phyloP scores from a whole-genome alignment of 768 basidiomycete genomes.

The Rhodotorula sphaerocarpa region DNA sequence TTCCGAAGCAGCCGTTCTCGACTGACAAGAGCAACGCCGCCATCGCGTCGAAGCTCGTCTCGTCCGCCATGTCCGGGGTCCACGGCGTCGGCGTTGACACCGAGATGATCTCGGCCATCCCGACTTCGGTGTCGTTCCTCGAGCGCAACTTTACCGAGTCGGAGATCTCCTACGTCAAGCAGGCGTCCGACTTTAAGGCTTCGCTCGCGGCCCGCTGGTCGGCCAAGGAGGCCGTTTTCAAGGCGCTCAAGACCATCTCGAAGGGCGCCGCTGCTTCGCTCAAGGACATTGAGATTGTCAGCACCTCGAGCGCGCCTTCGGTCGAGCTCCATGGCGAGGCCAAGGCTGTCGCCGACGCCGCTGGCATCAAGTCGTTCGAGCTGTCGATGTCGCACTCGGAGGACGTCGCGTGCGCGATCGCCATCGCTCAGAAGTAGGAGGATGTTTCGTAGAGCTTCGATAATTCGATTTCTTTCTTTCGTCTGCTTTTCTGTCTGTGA shows the following conservation, averaged over 20 bases:
- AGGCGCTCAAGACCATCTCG: constrained; percentile 78
- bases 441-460: too few relatives aligned
- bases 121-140: constrained; percentile 69
- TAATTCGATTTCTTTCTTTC: too few relatives aligned
- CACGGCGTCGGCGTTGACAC: constrained; percentile 41
- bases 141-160: constrained; percentile 84
- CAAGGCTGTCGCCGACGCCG: constrained; percentile 58
- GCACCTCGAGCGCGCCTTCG: constrained; percentile 62
- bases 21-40: constrained; percentile 17
- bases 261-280: constrained; percentile 90
- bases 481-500: too few relatives aligned
- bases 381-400: constrained; percentile 71
- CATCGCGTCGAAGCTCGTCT: constrained; percentile 22
- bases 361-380: constrained; percentile 65
- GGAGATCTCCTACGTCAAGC: constrained; percentile 74
- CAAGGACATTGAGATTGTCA: constrained; percentile 93
- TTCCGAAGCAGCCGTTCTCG: constrained; percentile 42
- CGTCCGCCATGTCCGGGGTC: constrained; percentile 24
- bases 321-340: constrained; percentile 71
- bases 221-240: constrained; percentile 96
- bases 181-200: constrained; percentile 75
- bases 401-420: constrained; percentile 21
- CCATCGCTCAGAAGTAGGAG: constrained; percentile 4
- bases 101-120: constrained; percentile 19
- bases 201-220: constrained; percentile 97